A percentile compares a stretch with the other conserved stretches of the same genome.
Evolutionary conservation across 768 basidiomycete genomes (phyloP).

Genomic region (Boletus subparvulus): DNA sequence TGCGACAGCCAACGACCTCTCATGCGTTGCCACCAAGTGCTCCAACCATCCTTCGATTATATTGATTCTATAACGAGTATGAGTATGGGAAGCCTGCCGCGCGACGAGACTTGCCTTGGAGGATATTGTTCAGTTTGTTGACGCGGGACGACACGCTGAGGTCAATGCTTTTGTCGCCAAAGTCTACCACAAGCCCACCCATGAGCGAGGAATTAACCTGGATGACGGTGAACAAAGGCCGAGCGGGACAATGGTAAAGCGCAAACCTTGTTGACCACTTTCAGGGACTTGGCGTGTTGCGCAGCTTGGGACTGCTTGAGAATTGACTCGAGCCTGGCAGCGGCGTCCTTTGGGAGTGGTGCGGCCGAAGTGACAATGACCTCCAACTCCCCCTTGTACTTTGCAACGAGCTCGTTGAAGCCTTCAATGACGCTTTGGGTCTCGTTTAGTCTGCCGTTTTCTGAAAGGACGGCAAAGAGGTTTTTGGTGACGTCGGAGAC

Average conservation of each 20-base stretch:
- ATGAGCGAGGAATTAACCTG: conserved; percentile 91
- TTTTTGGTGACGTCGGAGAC: conserved; percentile 88
- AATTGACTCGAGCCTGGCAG: conserved; percentile 75
- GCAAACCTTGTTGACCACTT: conserved; percentile 86
- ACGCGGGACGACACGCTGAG: conserved; percentile 92
- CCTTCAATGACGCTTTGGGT: conserved; percentile 84
- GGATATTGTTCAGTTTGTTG: conserved; percentile 87
- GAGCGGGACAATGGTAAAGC: not conserved
- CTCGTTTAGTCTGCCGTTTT: conserved; percentile 90
- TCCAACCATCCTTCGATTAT: conserved; percentile 7
- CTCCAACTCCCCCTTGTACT: conserved; percentile 90
- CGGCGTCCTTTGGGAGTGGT: conserved; percentile 73
- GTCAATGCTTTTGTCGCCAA: conserved; percentile 98
- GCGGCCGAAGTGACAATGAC: conserved; percentile 88
- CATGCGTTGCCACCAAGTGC: not conserved
- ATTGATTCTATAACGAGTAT: conserved; percentile 25
- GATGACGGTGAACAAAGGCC: conserved; percentile 6
- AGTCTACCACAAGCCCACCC: conserved; percentile 93
- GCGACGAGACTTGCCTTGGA: conserved; percentile 62
- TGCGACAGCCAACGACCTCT: not conserved
- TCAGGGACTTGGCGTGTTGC: conserved; percentile 83
- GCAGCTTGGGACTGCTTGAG: conserved; percentile 87
- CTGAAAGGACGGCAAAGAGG: conserved; percentile 83
- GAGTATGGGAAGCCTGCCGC: conserved; percentile 6
- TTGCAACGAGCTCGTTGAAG: conserved; percentile 85